phyloP scores from a whole-genome alignment of 2,329 filamentous ascomycete genomes.

The Aspergillus neotritici region DNA sequence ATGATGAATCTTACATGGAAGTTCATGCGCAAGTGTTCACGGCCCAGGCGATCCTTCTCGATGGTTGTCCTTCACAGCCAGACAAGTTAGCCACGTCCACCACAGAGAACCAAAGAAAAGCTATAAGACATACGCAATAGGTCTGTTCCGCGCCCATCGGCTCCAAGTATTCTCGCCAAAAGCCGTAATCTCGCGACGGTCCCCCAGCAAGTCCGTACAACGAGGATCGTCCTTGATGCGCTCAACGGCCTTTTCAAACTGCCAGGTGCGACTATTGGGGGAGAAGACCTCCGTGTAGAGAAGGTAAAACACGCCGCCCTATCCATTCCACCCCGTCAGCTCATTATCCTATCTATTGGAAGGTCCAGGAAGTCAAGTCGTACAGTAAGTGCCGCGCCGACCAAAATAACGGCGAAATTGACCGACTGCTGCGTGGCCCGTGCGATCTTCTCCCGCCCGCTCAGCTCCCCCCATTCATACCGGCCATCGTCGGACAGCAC shows the following conservation, averaged over 20 bases:
- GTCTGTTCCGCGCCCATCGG: conserved; percentile 67
- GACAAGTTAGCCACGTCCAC: conserved; percentile 24
- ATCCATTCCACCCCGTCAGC: background rate
- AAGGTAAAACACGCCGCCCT: conserved; percentile 73
- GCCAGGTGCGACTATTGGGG: conserved; percentile 73
- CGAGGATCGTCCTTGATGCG: conserved; percentile 66
- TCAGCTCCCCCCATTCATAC: conserved; percentile 75
- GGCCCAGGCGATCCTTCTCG: conserved; percentile 66
- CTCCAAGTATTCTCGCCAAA: conserved; percentile 76
- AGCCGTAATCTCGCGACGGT: conserved; percentile 67
- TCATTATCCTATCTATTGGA: background rate
- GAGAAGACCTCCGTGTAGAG: conserved; percentile 80
- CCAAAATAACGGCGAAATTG: conserved; percentile 72
- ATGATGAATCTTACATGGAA: conserved; percentile 60
- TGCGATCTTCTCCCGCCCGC: conserved; percentile 68
- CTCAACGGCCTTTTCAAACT: conserved; percentile 83
- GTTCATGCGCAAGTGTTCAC: conserved; percentile 75
- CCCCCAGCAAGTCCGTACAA: conserved; percentile 69
- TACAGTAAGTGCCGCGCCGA: conserved; percentile 72
- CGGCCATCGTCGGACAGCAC: conserved; percentile 80
- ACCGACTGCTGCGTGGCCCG: conserved; percentile 85
- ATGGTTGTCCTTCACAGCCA: conserved; percentile 53
- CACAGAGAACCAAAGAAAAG: background rate
- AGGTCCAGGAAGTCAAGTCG: background rate
- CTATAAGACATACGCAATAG: conserved; percentile 43